Evolutionary conservation across 805 yeast species (phyloP), one percentile per base, ranked within the genome.

Genomic region (Lipomyces japonicus): DNA sequence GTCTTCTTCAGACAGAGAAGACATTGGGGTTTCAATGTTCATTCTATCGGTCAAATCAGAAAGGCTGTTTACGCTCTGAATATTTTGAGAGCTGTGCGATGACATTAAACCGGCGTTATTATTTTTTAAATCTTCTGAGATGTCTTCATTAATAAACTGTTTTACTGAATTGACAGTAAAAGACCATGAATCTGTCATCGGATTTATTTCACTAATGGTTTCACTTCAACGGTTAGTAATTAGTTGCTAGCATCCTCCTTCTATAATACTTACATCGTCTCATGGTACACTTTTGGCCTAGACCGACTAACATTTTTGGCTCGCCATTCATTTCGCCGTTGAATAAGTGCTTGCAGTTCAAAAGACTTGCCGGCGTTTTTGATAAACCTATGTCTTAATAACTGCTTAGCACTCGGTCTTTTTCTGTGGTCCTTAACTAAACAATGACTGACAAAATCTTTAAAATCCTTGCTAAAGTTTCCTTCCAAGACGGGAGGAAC

Each of bases 371-470:
- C 71, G 10, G 75, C 72, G 30, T 65, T 63, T 28, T 71, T 63
- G 16, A 84, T 67, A 59, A 84, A 91, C 45, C 74, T 75, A 63
- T 86, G 95, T 50, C 73, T 77, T 44, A 87, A 66, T 22, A 91
- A 71, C 22, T 70, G 74, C 23, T 70, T 69, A 0, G 95, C 87
- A 21, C 21, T 2, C 0, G 91, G 85, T 51, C 98, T 72, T 39
- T 73, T 68, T 12, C 65, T 65, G 24, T 95, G 90, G 55, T 82
- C 80, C 65, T 81, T 86, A 35, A 79, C 78, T 46, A 93, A 73
- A 67, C 97, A 91, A 46, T 67, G 67, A 23, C 68, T 65, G 21
- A 88, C 80, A 68, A 93, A 91, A 59, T 78, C 83, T 57, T 80
- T 79, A 58, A 86, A 85, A 16, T 75, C 73, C n/a, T 61, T 55